Evolutionary conservation across 371 early-diverging fungal species (phyloP).

Genomic region (Haplosporangium sp.): DNA sequence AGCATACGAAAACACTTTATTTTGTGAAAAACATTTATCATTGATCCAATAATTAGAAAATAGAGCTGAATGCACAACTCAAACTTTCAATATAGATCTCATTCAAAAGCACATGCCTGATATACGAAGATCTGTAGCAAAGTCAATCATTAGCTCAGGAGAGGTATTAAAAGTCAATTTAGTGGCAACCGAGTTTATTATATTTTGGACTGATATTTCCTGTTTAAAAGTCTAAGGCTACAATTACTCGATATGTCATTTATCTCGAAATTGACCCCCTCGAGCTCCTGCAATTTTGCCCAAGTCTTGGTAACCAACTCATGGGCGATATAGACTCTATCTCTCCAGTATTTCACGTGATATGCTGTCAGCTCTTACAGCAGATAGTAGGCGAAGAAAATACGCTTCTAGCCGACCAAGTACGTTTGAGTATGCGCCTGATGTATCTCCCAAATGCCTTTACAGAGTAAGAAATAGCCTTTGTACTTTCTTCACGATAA

Average conservation of each 20-base stretch:
- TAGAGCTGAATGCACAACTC: neutral
- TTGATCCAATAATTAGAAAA: too few species aligned
- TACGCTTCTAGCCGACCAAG: constrained; percentile 26
- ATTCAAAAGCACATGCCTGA: constrained; percentile 27
- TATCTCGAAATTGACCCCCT: constrained; percentile 30
- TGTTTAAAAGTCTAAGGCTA: constrained; percentile 14
- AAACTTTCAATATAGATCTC: constrained; percentile 14
- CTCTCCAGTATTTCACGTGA: constrained; percentile 14
- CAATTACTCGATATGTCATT: constrained; percentile 23
- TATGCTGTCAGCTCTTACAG: constrained; percentile 42
- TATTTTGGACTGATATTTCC: neutral
- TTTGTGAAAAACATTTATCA: too few species aligned
- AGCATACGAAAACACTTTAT: neutral
- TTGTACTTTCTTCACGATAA: too few species aligned
- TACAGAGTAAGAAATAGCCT: constrained; percentile 25
- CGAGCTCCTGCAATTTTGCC: constrained; percentile 21
- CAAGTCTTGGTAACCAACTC: constrained; percentile 36
- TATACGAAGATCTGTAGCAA: constrained; percentile 24
- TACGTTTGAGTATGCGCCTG: constrained; percentile 18
- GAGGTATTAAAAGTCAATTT: neutral
- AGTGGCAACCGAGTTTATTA: neutral
- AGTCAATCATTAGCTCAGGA: constrained; percentile 3
- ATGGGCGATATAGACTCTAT: constrained; percentile 17
- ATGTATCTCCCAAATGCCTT: constrained; percentile 24
- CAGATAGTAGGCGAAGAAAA: constrained; percentile 16